Evolutionary conservation across 352 stramenopile genomes (phyloP).

Genomic region (Globisporangium solare): DNA sequence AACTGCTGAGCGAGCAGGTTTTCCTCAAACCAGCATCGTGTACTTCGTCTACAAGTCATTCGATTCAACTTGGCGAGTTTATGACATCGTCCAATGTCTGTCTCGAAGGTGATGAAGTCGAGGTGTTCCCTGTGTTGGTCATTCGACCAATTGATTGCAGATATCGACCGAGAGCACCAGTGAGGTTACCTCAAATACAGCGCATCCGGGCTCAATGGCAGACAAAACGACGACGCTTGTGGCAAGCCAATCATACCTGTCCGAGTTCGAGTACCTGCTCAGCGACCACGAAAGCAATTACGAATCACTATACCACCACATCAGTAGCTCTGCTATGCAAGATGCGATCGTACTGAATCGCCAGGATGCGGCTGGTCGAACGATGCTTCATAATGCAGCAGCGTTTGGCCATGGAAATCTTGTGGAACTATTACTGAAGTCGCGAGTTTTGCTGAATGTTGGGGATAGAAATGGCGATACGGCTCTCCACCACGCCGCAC

Average conservation of each 20-base stretch:
- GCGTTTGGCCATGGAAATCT: slow-evolving; percentile 46
- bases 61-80: slow-evolving; percentile 34
- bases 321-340: slow-evolving; percentile 23
- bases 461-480: slow-evolving; percentile 44
- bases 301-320: slow-evolving; percentile 48
- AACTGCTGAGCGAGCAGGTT: slow-evolving; percentile 34
- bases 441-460: slow-evolving; percentile 35
- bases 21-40: slow-evolving; percentile 27
- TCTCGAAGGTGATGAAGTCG: slow-evolving; percentile 50
- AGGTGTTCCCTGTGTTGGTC: slow-evolving; percentile 59
- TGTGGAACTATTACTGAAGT: slow-evolving; percentile 46
- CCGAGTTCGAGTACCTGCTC: slow-evolving; percentile 56
- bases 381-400: slow-evolving; percentile 61
- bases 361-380: slow-evolving; percentile 43
- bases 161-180: background rate
- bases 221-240: background rate
- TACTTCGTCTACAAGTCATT: slow-evolving; percentile 12
- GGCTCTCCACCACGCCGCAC: slow-evolving; percentile 51
- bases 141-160: slow-evolving; percentile 37
- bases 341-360: slow-evolving; percentile 50
- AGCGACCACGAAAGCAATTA: slow-evolving; percentile 54
- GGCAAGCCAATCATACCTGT: slow-evolving; percentile 38
- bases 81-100: slow-evolving; percentile 41
- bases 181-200: background rate
- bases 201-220: background rate